Conservation (phyloP, 2,329 filamentous ascomycete species). For the Microdochium trichocladiopsis region DNA sequence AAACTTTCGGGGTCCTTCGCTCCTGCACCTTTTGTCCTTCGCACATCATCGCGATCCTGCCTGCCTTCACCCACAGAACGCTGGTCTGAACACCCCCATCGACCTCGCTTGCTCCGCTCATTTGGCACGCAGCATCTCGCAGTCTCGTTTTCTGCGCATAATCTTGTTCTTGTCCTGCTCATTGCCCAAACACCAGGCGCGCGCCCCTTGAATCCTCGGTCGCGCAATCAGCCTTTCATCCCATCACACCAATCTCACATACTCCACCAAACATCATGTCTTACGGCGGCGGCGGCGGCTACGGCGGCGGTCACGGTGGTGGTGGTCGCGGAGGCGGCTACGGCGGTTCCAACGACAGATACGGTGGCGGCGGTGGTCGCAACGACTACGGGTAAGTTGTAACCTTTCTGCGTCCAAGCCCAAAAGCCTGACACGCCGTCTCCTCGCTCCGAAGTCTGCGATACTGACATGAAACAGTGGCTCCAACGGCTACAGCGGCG, state of each 20-base stretch:
- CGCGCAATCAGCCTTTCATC: not conserved
- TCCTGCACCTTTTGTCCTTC: not conserved
- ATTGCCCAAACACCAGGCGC: not conserved
- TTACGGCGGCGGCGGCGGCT: constrained; percentile 52
- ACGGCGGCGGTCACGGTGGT: constrained; percentile 30
- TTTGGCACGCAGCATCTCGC: not conserved
- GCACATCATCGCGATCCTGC: not conserved
- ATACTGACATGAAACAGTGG: constrained; percentile 37
- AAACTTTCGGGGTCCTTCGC: not conserved
- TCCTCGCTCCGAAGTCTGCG: too few species aligned
- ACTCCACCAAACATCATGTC: constrained; percentile 49
- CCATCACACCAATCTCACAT: constrained; percentile 5
- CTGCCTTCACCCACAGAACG: not conserved
- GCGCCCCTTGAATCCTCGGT: not conserved
- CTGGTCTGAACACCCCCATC: not conserved
- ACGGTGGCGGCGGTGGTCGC: constrained; percentile 17
- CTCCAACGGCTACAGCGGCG: constrained; percentile 41
- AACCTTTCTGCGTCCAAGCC: constrained; percentile 28
- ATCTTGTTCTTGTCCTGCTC: not conserved
- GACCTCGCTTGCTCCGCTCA: not conserved
- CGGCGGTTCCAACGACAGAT: constrained; percentile 7
- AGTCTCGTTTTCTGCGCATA: not conserved
- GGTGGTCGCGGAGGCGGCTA: constrained; percentile 24
- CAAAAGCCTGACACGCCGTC: constrained; percentile 42
- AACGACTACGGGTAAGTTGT: not conserved